A percentile compares a stretch with the other conserved stretches of the same genome.
phyloP scores from a whole-genome alignment of 2,329 filamentous ascomycete genomes.

The Phialemoniopsis sp. region DNA sequence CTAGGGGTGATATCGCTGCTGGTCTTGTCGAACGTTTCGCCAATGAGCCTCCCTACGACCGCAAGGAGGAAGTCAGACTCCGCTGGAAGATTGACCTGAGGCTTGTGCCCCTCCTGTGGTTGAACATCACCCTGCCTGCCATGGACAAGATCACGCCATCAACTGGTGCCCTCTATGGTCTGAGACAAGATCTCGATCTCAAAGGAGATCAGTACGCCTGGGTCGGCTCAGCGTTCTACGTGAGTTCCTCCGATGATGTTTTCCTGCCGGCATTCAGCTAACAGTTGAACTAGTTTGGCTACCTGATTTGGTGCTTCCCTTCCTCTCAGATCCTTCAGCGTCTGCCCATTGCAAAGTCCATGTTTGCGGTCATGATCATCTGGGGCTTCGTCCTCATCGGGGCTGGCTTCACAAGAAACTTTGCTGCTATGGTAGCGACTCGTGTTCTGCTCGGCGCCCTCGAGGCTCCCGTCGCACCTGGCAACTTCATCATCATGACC shows the following conservation, averaged over 20 bases:
- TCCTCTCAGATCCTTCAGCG: conserved; percentile 20
- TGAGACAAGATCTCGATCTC: conserved; percentile 14
- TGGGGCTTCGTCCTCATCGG: conserved; percentile 19
- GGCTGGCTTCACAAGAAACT: conserved; percentile 19
- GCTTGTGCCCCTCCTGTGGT: conserved; percentile 1
- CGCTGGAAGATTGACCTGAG: conserved; percentile 5
- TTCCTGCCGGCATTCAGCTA: conserved; percentile 3
- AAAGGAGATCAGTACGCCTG: conserved; percentile 17
- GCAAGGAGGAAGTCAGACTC: conserved; percentile 2
- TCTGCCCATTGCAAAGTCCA: conserved; percentile 26
- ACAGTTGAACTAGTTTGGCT: conserved; percentile 17
- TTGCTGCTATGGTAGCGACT: conserved; percentile 15
- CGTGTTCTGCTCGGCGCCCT: conserved; percentile 20
- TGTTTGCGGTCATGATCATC: conserved; percentile 15
- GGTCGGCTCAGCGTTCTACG: conserved; percentile 17
- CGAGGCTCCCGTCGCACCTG: conserved; percentile 19
- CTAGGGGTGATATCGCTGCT: background rate
- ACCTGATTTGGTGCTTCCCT: conserved; percentile 24
- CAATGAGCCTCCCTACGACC: background rate
- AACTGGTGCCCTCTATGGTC: conserved; percentile 18
- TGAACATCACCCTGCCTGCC: conserved; percentile 17
- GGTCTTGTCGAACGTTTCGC: conserved; percentile 1
- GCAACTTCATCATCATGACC: conserved; percentile 18
- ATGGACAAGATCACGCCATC: conserved; percentile 23
- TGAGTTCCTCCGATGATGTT: conserved; percentile 1